phyloP scores from a whole-genome alignment of 768 basidiomycete species.

The Mycena rebaudengoi region DNA sequence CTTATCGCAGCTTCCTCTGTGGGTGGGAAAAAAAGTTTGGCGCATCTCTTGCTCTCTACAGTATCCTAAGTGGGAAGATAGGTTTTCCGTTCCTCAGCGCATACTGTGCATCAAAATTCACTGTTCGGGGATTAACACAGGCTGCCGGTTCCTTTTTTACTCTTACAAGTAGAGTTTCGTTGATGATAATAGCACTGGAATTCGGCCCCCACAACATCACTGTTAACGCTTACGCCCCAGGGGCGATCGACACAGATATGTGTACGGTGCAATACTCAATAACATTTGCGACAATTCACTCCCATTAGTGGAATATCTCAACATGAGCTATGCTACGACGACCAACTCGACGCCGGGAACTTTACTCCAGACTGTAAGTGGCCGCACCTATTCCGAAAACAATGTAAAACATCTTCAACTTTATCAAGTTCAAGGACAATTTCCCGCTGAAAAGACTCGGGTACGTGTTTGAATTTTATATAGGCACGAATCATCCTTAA shows the following conservation, averaged over 20 bases:
- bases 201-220: conserved; percentile 32
- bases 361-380: too few species aligned
- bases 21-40: conserved; percentile 24
- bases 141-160: conserved; percentile 10
- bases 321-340: too few species aligned
- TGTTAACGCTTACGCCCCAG: conserved; percentile 38
- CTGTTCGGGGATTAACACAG: conserved; percentile 18
- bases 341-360: too few species aligned
- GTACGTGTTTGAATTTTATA: background rate
- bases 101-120: conserved; percentile 43
- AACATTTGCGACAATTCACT: too few species aligned
- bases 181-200: conserved; percentile 15
- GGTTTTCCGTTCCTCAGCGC: conserved; percentile 9
- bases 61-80: conserved; percentile 9
- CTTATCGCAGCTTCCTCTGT: conserved; percentile 42
- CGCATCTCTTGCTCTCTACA: background rate
- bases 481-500: background rate
- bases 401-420: too few species aligned
- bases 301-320: too few species aligned
- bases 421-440: too few species aligned
- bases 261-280: too few species aligned
- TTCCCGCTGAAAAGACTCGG: background rate
- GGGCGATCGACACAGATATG: conserved; percentile 27
- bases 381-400: too few species aligned
- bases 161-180: background rate